Base-by-base conservation (phyloP, 176 grass and related monocot species). In the Otatea glauca region DNA sequence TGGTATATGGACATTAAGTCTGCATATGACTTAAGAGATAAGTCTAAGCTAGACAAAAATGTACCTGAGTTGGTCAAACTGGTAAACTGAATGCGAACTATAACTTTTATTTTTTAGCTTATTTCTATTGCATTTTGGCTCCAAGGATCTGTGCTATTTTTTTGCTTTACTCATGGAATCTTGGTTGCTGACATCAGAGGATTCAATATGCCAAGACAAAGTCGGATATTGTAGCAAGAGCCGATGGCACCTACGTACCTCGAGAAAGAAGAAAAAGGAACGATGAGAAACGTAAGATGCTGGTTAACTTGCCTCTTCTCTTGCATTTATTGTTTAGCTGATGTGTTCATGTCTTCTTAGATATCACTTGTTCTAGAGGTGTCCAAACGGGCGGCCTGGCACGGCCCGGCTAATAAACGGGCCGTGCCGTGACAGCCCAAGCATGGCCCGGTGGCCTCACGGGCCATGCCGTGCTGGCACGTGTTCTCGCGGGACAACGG, bases 181-280 rank as follows among this genome's bases (percentile, higher is more conserved):
- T 65, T 76, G 68, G 24, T 88, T 93, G 16, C 51, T 88, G 14
- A 78, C 41, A 90, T 53, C 84, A 96, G 96, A 99, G 86, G 88
- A 99, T 96, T 81, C 96, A 94, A 88, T 99, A 99, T 89, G 96
- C 96, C 86, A 99, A 94, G 86, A 99, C 96, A 17, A 99, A 96
- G 47, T 99, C 96, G 5, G 96, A 99, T 74, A 84, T 99, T 89
- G 23, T 99, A 81, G 86, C 96, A 79, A 96, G 94, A 89, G 89
- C 89, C 17, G 93, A 99, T 81, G 96, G 96, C 6, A 96, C 91
- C 17, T 99, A 94, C 17, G 78, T 94, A 65, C 93, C 96, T 76
- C 91, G 96, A 83, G 96, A 99, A 85, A 89, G 71, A 96, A 89
- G 91, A 76, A 96, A 94, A 78, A 91, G 89, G 47, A 83, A 65